Evolutionary conservation across 2,329 filamentous ascomycete species (phyloP).

Genomic region (Aspergillus hiratsukae): DNA sequence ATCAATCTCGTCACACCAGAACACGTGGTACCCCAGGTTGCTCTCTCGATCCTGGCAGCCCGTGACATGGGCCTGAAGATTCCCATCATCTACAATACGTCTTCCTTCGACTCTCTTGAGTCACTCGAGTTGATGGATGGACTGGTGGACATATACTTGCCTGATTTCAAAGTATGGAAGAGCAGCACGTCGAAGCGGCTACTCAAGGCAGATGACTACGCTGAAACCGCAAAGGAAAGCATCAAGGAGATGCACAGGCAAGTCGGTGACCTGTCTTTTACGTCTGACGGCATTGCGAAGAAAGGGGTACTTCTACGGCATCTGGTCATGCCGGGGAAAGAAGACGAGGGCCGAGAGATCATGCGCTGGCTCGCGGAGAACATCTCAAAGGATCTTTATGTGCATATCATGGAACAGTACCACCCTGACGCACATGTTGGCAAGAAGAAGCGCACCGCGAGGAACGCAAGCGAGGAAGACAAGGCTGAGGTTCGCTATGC

Average conservation of each 20-base stretch:
- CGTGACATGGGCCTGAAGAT: conserved; percentile 64
- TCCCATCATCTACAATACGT: conserved; percentile 82
- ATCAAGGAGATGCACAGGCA: conserved; percentile 76
- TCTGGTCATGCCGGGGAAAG: conserved; percentile 78
- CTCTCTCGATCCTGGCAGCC: conserved; percentile 69
- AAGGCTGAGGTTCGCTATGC: conserved; percentile 58
- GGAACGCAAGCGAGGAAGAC: conserved; percentile 12
- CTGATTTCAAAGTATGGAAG: conserved; percentile 82
- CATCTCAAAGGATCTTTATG: conserved; percentile 69
- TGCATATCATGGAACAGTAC: conserved; percentile 89
- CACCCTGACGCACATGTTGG: conserved; percentile 76
- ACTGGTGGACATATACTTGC: conserved; percentile 79
- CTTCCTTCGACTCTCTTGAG: conserved; percentile 70
- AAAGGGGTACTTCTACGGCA: conserved; percentile 71
- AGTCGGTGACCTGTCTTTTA: conserved; percentile 80
- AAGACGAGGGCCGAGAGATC: conserved; percentile 68
- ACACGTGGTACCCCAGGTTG: conserved; percentile 81
- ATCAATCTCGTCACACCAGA: conserved; percentile 86
- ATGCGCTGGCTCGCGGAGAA: conserved; percentile 71
- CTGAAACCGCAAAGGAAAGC: conserved; percentile 66
- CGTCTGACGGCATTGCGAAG: conserved; percentile 74
- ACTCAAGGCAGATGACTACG: conserved; percentile 74
- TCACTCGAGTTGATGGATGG: conserved; percentile 71
- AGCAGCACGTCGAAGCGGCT: conserved; percentile 62
- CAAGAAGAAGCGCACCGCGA: conserved; percentile 49